Base-by-base conservation (phyloP, 257 asterid species). In the Ocimum tenuiflorum region DNA sequence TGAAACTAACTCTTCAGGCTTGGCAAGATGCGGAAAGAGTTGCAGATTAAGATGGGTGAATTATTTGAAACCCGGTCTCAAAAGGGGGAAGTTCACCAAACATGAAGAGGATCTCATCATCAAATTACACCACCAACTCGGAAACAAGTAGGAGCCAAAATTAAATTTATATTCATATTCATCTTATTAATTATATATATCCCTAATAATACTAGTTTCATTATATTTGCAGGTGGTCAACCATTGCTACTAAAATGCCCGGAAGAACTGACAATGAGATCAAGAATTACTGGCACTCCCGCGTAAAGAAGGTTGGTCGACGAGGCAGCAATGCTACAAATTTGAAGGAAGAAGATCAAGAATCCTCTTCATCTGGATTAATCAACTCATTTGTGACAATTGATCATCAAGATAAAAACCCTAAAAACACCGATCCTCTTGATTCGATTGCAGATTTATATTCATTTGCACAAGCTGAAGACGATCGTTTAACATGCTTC, bases 41-140 rank as follows among this genome's bases (percentile, higher is more conserved):
- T 83, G 89, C 56, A 71, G 94, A 49, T 48, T 83, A 1, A 46
- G 94, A 7, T 86, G 89, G 84, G 70, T 82, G 82, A 85, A 85
- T 58, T 69, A 85, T 36, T 58, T 85, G 60, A 81, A 73, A 46
- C 86, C 89, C 0, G 81, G 77, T 3, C 59, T 83, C n/a, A 83
- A 74, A 65, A 51, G 66, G 17, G 89, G 81, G 4, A 72, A 70
- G 2, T 81, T 70, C 67, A 71, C 63, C 41, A 65, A 51, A 47
- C 69, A 77, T 35, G 89, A 86, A 67, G 79, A 69, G 17, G 74
- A 81, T 60, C 68, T 79, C 14, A 74, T 86, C 54, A 60, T 73
- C 33, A 38, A 53, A 75, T 48, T 77, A 41, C 89, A 77, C 8
- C 52, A 67, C 13, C 31, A 78, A 43, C 79, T 81, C 14, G 89